Evolutionary conservation across 306 rosid genomes (phyloP).

Genomic region (Medicago truncatula): MtrunA17r5.0-ANR NC_053048.1:36578001-36578500

Average conservation of each 20-base stretch:
- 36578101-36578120: background rate
- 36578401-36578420: background rate
- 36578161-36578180: background rate
- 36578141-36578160: background rate
- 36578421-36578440: background rate
- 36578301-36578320: background rate
- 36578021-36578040: background rate
- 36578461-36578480: no score
- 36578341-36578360: no score
- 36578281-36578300: constrained; percentile 5
- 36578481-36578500: no score
- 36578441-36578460: no score
- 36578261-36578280: background rate
- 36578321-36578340: no score
- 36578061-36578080: background rate
- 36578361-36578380: background rate
- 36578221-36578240: constrained; percentile 4
- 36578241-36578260: background rate
- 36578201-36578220: background rate
- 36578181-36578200: background rate
- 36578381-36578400: background rate
- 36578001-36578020: constrained; percentile 23
- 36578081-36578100: background rate
- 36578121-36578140: background rate
- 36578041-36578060: background rate